Conservation (phyloP, 345 rosid genomes). For the Eucalyptus sp. region DNA sequence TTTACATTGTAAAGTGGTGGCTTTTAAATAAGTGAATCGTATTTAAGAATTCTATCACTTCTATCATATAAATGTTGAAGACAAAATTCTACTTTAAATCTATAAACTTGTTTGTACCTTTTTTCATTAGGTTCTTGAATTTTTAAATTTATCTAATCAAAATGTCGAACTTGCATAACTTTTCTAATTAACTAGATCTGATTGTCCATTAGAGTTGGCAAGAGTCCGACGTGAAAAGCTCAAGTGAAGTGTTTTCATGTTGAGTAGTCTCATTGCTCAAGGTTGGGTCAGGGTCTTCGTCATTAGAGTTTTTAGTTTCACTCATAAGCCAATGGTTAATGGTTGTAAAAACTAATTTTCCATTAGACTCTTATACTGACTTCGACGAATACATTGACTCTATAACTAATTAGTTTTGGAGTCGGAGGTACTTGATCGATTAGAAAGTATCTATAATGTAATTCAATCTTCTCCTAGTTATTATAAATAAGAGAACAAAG, state of each 20-base stretch:
- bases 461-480: not conserved
- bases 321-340: not conserved
- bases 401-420: not conserved
- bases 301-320: not conserved
- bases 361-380: not conserved
- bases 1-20: not conserved
- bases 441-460: not conserved
- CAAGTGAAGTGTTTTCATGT: not conserved
- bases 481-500: not conserved
- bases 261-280: not conserved
- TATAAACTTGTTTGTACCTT: not conserved
- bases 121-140: not conserved
- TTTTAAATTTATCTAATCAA: not conserved
- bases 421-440: not conserved
- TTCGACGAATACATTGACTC: not conserved
- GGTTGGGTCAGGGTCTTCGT: not conserved
- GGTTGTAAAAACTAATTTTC: not conserved
- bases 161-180: not conserved
- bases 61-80: not conserved
- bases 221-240: not conserved
- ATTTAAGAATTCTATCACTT: not conserved
- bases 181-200: not conserved
- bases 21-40: not conserved
- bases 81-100: not conserved
- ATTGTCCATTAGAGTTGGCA: not conserved